Conservation (phyloP, 2,329 filamentous ascomycete genomes). For the Penicillium fuscoglaucum region DNA sequence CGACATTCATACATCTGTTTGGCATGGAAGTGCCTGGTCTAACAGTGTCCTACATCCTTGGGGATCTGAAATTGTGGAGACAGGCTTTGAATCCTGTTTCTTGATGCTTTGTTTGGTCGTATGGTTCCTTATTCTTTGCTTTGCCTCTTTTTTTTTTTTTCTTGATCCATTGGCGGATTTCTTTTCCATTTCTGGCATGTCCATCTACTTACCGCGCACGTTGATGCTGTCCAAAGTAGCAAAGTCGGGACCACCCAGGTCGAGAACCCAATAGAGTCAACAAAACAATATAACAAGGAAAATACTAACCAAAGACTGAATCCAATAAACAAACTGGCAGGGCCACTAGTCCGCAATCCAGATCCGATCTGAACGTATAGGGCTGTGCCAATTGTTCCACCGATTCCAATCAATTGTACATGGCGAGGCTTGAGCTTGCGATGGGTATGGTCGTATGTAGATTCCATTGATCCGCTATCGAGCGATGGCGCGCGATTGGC, state of each 20-base stretch:
- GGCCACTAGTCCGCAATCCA: constrained; percentile 43
- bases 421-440: constrained; percentile 48
- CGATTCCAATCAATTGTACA: constrained; percentile 50
- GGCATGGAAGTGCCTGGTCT: neutral
- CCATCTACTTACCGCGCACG: neutral
- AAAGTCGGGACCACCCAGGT: constrained; percentile 10
- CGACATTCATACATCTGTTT: constrained; percentile 1
- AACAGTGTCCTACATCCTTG: constrained; percentile 9
- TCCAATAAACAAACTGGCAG: constrained; percentile 46
- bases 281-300: neutral
- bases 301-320: constrained; percentile 49
- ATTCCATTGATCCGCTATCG: constrained; percentile 27
- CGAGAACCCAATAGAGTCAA: constrained; percentile 2
- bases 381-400: constrained; percentile 48
- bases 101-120: neutral
- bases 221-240: neutral
- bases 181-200: neutral
- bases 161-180: neutral
- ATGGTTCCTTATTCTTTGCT: neutral
- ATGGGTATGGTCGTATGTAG: constrained; percentile 37
- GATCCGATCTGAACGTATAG: constrained; percentile 47
- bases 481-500: constrained; percentile 25
- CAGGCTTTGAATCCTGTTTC: neutral
- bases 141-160: neutral
- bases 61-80: neutral